phyloP scores from a whole-genome alignment of 495 filamentous ascomycete genomes.

The Penicillium goetzii region DNA sequence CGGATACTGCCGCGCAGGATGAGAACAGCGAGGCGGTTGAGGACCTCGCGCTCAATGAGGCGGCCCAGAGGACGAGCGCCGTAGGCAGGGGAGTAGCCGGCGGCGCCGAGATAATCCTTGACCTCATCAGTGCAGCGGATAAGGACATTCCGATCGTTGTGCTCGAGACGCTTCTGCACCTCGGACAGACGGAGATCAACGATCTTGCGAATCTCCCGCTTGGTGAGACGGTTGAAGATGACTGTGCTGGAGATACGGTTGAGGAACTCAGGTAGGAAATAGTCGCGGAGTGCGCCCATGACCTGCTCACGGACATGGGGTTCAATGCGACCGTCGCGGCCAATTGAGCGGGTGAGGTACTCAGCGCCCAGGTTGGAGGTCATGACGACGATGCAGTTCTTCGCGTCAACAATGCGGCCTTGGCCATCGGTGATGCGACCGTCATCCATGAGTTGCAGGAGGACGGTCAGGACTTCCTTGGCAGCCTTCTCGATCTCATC shows the following conservation, averaged over 20 bases:
- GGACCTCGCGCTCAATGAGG: slow-evolving; percentile 93
- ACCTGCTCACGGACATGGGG: slow-evolving; percentile 85
- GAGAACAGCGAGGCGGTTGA: slow-evolving; percentile 88
- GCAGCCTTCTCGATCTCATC: slow-evolving; percentile 99
- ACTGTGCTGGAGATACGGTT: slow-evolving; percentile 94
- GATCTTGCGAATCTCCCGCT: slow-evolving; percentile 87
- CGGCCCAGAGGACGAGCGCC: slow-evolving; percentile 86
- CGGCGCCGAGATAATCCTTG: slow-evolving; percentile 84
- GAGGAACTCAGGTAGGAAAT: slow-evolving; percentile 97
- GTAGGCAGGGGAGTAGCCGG: slow-evolving; percentile 92
- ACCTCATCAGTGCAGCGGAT: slow-evolving; percentile 80
- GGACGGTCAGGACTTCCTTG: slow-evolving; percentile 94
- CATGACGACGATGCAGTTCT: slow-evolving; percentile 99
- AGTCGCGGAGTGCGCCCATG: slow-evolving; percentile 83
- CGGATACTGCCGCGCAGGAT: slow-evolving; percentile 81
- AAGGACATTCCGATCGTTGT: slow-evolving; percentile 78
- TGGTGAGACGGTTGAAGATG: slow-evolving; percentile 97
- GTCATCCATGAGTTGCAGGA: slow-evolving; percentile 98
- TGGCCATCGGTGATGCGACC: slow-evolving; percentile 98
- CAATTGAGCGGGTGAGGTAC: slow-evolving; percentile 77
- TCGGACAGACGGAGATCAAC: slow-evolving; percentile 88
- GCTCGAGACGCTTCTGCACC: slow-evolving; percentile 82
- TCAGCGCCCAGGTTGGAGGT: slow-evolving; percentile 96
- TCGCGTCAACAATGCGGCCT: slow-evolving; percentile 89
- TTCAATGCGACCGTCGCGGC: slow-evolving; percentile 83